phyloP scores from a whole-genome alignment of 106 monocot species.

The Acorus gramineus region DNA sequence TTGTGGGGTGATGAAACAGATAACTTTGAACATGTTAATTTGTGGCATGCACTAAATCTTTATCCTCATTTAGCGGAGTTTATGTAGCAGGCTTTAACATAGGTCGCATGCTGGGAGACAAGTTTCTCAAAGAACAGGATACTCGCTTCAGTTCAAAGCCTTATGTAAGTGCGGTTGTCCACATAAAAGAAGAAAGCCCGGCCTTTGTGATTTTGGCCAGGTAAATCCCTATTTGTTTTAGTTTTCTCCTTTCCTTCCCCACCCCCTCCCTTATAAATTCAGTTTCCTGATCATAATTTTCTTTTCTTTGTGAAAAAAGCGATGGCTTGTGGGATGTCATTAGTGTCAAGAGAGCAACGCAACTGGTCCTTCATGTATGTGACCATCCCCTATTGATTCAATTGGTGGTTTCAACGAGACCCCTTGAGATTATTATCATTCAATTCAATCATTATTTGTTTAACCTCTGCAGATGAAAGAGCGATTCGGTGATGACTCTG shows the following conservation, averaged over 20 bases:
- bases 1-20: conserved; percentile 37
- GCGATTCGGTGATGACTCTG: conserved; percentile 18
- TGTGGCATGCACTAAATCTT: too few species aligned
- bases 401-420: neutral
- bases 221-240: conserved; percentile 12
- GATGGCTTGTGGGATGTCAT: conserved; percentile 98
- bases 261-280: neutral
- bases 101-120: conserved; percentile 87
- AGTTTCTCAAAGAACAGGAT: conserved; percentile 92
- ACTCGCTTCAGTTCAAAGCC: conserved; percentile 76
- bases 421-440: neutral
- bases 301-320: conserved; percentile 19
- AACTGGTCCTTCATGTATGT: conserved; percentile 51
- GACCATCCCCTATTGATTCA: neutral
- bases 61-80: too few species aligned
- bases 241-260: neutral
- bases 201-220: conserved; percentile 81
- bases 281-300: neutral
- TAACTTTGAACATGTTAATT: too few species aligned
- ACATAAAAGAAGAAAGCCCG: conserved; percentile 30
- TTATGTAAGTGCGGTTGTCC: conserved; percentile 65
- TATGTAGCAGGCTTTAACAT: conserved; percentile 58
- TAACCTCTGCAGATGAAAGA: conserved; percentile 42
- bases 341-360: conserved; percentile 50
- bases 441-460: too few species aligned